Conservation (phyloP, 768 basidiomycete species). For the Candolleomyces efflorescens region DNA sequence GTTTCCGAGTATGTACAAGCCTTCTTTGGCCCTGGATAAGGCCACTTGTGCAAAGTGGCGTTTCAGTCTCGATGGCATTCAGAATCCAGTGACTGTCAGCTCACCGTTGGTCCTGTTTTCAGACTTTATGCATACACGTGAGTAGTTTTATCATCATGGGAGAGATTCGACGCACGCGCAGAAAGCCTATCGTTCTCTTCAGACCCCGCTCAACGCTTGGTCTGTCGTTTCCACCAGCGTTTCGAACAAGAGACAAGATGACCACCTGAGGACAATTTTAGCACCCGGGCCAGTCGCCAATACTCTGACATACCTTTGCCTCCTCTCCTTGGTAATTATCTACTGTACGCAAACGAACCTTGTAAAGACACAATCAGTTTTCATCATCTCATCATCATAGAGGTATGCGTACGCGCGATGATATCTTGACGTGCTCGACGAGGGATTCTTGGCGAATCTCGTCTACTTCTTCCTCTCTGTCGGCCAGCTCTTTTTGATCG, state of each 20-base stretch:
- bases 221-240: constrained; percentile 44
- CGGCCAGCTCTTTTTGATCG: constrained; percentile 57
- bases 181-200: constrained; percentile 58
- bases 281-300: neutral
- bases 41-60: constrained; percentile 41
- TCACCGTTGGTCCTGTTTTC: constrained; percentile 52
- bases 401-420: constrained; percentile 40
- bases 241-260: constrained; percentile 71
- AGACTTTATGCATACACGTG: constrained; percentile 31
- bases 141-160: neutral
- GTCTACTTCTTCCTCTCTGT: constrained; percentile 41
- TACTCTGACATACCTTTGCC: constrained; percentile 40
- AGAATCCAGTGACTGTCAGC: neutral
- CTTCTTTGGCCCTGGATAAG: constrained; percentile 68
- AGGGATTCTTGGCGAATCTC: constrained; percentile 13
- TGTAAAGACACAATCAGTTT: neutral
- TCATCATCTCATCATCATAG: neutral
- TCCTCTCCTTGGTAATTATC: constrained; percentile 81
- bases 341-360: constrained; percentile 70
- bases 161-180: constrained; percentile 47
- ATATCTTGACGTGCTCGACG: constrained; percentile 47
- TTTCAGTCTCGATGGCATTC: neutral
- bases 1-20: constrained; percentile 71
- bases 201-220: constrained; percentile 25
- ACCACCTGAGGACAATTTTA: constrained; percentile 40